Evolutionary conservation across 805 yeast genomes (phyloP).

Genomic region (Candida orba): DNA sequence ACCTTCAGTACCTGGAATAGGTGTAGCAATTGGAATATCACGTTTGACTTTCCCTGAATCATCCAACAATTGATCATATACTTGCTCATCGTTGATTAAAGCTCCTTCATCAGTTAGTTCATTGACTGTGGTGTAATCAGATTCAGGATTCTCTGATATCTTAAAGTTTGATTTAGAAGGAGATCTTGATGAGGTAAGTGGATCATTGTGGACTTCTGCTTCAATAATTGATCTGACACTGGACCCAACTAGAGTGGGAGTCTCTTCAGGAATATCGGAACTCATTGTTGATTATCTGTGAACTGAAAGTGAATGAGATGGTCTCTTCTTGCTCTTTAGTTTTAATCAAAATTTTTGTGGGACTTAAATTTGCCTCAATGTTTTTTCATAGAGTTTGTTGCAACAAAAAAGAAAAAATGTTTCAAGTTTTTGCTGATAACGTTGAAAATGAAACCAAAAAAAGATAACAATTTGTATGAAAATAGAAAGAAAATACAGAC

Average conservation of each 20-base stretch:
- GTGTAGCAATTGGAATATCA: conserved; percentile 10
- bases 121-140: conserved; percentile 24
- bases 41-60: conserved; percentile 43
- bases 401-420: not conserved
- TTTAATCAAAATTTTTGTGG: not conserved
- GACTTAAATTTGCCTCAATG: not conserved
- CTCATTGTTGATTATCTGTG: not conserved
- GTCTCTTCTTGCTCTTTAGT: not conserved
- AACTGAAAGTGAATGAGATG: not conserved
- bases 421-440: not conserved
- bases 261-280: not conserved
- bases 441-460: not conserved
- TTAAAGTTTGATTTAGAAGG: conserved; percentile 10
- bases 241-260: conserved; percentile 20
- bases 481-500: too few relatives aligned
- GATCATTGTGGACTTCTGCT: conserved; percentile 7
- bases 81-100: conserved; percentile 47
- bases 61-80: conserved; percentile 45
- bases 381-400: not conserved
- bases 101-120: conserved; percentile 42
- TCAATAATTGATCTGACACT: conserved; percentile 18
- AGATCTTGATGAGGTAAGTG: conserved; percentile 7
- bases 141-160: conserved; percentile 3
- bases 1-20: conserved; percentile 4
- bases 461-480: not conserved